Conservation (phyloP, 257 asterid genomes). For the Nemophila menziesii region DNA sequence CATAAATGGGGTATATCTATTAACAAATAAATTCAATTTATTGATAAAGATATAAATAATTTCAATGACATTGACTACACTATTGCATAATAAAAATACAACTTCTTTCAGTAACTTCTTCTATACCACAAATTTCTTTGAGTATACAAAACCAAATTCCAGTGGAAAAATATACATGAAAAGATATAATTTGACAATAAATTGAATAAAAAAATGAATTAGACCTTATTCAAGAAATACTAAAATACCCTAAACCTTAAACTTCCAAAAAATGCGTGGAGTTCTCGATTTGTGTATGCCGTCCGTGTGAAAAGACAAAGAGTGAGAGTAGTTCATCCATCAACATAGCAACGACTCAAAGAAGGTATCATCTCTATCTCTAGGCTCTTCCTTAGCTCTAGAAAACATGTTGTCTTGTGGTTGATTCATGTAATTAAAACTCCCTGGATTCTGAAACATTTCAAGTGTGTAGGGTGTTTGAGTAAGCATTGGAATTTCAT, state of each 20-base stretch:
- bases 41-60: no score
- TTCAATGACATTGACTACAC: no score
- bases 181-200: background rate
- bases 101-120: background rate
- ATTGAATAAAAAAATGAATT: background rate
- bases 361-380: slow-evolving; percentile 55
- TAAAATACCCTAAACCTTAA: background rate
- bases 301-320: no score
- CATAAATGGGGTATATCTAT: no score
- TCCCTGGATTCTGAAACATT: slow-evolving; percentile 27
- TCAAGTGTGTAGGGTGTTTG: slow-evolving; percentile 29
- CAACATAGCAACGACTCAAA: slow-evolving; percentile 34
- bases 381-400: slow-evolving; percentile 49
- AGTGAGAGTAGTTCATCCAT: background rate
- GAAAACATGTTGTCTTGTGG: slow-evolving; percentile 14
- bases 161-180: background rate
- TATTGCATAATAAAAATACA: no score
- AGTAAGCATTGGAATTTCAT: slow-evolving; percentile 15
- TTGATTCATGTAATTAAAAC: slow-evolving; percentile 22
- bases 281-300: no score
- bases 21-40: no score
- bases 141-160: background rate
- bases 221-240: background rate
- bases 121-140: background rate
- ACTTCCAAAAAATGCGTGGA: background rate